Base-by-base conservation (phyloP, 1,139 yeast species). In the Candida buenavistaensis region DNA sequence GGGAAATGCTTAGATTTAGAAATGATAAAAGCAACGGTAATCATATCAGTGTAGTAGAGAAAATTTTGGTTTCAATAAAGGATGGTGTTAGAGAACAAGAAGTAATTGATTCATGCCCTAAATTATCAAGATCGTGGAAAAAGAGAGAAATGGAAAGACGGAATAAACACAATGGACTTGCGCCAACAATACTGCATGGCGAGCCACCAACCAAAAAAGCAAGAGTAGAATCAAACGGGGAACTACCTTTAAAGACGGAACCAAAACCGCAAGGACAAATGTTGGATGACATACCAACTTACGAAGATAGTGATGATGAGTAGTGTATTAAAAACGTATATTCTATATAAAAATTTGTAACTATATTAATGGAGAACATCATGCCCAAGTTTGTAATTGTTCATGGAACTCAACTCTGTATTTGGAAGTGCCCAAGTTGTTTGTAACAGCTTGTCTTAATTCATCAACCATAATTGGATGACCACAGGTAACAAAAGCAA, bases 21-120 rank as follows among this genome's bases (percentile, higher is more conserved):
- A 96, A 92, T 58, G 99, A 94, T 56, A 94, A 94, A 55, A 62
- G 77, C 15, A 83, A 85, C 51, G 97, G 95, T 8, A 94, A 94
- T 55, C 96, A 88, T 57, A 59, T 80, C 4, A 67, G 81, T 13
- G 88, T 86, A 14, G 96, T 89, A 10, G 80, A 79, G 39, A 90
- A 84, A 52, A 90, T 92, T 28, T 62, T 90, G 34, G 78, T 81
- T 43, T 83, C 95, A 54, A 92, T 94, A 32, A 77, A 79, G 45
- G 98, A 92, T 58, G 85, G 94, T 1, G 96, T 92, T 2, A 70
- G 78, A 13, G 80, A 84, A 45, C 84, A 86, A 37, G 96, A 90
- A 46, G 64, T 92, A 27, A 63, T 77, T 6, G 75, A 66, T 2
- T 47, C 64, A 6, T 69, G 75, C 44, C 62, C 64, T 0, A 48